Percentiles rank a stretch among this genome's conserved stretches.
Conservation (phyloP, 164 flowering plant genomes). For the Annona squamosa region DNA sequence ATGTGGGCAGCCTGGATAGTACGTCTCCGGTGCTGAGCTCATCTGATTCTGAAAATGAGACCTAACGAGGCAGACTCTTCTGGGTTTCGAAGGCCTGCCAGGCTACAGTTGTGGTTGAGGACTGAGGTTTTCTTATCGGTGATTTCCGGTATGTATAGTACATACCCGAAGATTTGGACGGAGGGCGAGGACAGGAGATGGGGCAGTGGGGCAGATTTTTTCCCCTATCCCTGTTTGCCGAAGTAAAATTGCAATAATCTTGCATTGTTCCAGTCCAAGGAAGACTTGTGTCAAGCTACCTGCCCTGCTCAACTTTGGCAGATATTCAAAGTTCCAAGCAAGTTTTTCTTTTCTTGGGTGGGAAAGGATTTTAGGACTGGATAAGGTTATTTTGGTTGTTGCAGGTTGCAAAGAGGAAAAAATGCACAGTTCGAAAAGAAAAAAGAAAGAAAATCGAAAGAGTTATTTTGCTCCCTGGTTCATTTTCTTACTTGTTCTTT, state of each 20-base stretch:
- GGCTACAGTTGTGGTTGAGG: slow-evolving; percentile 1
- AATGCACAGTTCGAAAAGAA: slow-evolving; percentile 7
- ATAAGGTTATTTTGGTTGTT: slow-evolving; percentile 3
- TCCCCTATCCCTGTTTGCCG: slow-evolving; percentile 23
- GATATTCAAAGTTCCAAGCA: background rate
- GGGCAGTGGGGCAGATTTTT: slow-evolving; percentile 13
- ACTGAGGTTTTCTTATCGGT: slow-evolving; percentile 14
- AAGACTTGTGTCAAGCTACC: slow-evolving; percentile 2
- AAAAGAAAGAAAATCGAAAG: background rate
- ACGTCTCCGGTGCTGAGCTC: slow-evolving; percentile 34
- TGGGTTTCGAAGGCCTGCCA: slow-evolving; percentile 2
- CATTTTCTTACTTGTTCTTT: background rate
- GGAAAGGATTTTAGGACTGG: background rate
- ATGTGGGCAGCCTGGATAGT: slow-evolving; percentile 14
- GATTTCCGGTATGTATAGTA: background rate
- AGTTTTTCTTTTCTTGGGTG: background rate
- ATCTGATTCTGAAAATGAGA: slow-evolving; percentile 38
- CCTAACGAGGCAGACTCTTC: slow-evolving; percentile 16
- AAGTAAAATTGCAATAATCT: slow-evolving; percentile 38
- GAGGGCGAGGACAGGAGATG: slow-evolving; percentile 12
- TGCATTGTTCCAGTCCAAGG: slow-evolving; percentile 1
- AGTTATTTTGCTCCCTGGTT: background rate
- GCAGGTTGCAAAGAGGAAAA: background rate
- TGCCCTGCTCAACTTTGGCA: background rate
- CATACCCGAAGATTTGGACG: slow-evolving; percentile 8